Percentiles rank a stretch among this genome's conserved stretches.
Conservation (phyloP, 2,329 filamentous ascomycete genomes). For the Stemphylium lycopersici region DNA sequence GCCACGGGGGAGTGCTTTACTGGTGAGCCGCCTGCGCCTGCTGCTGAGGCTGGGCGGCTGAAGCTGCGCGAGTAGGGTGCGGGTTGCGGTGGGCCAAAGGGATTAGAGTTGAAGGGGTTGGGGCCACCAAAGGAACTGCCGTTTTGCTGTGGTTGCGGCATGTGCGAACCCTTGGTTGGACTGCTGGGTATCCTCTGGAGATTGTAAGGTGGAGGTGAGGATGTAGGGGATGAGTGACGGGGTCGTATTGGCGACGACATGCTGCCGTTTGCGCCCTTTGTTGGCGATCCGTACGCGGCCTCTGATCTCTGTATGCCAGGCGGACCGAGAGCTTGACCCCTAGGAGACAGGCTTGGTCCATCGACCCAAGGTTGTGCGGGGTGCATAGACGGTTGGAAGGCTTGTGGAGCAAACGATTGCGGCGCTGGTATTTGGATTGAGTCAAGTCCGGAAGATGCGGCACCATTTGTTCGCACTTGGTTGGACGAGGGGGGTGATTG, state of each 20-base stretch:
- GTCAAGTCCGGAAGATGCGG: conserved; percentile 18
- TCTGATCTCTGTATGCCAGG: conserved; percentile 50
- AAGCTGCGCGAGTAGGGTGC: conserved; percentile 36
- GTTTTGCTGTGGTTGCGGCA: conserved; percentile 34
- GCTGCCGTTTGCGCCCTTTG: conserved; percentile 33
- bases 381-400: conserved; percentile 27
- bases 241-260: conserved; percentile 33
- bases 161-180: conserved; percentile 35
- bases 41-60: conserved; percentile 39
- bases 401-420: conserved; percentile 16
- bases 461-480: conserved; percentile 26
- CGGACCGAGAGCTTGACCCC: conserved; percentile 52
- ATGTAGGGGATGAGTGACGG: conserved; percentile 34
- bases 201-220: conserved; percentile 44
- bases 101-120: conserved; percentile 22
- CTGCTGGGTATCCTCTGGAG: conserved; percentile 31
- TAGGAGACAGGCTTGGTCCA: conserved; percentile 53
- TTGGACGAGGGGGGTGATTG: conserved; percentile 53
- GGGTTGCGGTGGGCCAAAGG: conserved; percentile 29
- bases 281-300: conserved; percentile 44
- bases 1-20: conserved; percentile 44
- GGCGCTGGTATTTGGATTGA: conserved; percentile 31
- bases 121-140: conserved; percentile 33
- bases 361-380: conserved; percentile 44
- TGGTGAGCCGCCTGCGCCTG: conserved; percentile 38